These are phyloP conservation scores for Fusarium multiceps DNA, from an alignment of 2,329 filamentous ascomycete genomes.

Conservation along the genomic window DNA sequence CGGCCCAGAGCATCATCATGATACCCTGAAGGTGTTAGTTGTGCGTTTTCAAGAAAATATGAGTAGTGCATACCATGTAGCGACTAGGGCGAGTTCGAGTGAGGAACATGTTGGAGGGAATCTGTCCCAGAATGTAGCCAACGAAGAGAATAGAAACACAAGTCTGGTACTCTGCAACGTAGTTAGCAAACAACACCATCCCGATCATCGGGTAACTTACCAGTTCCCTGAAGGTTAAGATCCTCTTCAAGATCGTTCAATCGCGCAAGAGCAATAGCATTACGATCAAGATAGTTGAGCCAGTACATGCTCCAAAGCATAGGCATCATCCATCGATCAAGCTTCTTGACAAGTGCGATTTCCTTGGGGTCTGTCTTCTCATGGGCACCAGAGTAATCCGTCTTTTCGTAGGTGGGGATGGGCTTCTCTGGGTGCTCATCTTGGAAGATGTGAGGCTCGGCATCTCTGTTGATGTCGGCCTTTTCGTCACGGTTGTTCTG, in stretches of 20 bases:
- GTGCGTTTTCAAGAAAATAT: rapidly evolving
- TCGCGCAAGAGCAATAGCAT: slow-evolving; percentile 59
- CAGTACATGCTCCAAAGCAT: slow-evolving; percentile 57
- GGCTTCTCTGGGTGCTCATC: slow-evolving; percentile 37
- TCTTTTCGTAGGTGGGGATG: slow-evolving; percentile 33
- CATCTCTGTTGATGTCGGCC: slow-evolving; percentile 13
- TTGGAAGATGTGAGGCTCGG: slow-evolving; percentile 36
- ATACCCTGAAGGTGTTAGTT: slow-evolving; percentile 44
- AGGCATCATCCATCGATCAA: slow-evolving; percentile 47
- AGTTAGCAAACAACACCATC: neutral
- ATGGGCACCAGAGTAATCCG: slow-evolving; percentile 44
- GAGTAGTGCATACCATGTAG: slow-evolving; percentile 50
- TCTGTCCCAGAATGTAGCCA: slow-evolving; percentile 59
- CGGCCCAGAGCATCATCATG: slow-evolving; percentile 61
- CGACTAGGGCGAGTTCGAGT: slow-evolving; percentile 55
- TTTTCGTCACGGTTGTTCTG: slow-evolving; percentile 18
- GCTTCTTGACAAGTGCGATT: slow-evolving; percentile 43
- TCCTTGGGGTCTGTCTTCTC: slow-evolving; percentile 45
- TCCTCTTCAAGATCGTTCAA: slow-evolving; percentile 49
- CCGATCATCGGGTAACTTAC: neutral
- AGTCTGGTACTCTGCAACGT: slow-evolving; percentile 47
- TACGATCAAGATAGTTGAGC: slow-evolving; percentile 59
- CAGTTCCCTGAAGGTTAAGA: slow-evolving; percentile 39
- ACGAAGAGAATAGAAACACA: slow-evolving; percentile 51
- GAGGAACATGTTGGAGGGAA: slow-evolving; percentile 58